phyloP scores from a whole-genome alignment of 495 filamentous ascomycete species.

The Pseudomonodictys pantanalensis region DNA sequence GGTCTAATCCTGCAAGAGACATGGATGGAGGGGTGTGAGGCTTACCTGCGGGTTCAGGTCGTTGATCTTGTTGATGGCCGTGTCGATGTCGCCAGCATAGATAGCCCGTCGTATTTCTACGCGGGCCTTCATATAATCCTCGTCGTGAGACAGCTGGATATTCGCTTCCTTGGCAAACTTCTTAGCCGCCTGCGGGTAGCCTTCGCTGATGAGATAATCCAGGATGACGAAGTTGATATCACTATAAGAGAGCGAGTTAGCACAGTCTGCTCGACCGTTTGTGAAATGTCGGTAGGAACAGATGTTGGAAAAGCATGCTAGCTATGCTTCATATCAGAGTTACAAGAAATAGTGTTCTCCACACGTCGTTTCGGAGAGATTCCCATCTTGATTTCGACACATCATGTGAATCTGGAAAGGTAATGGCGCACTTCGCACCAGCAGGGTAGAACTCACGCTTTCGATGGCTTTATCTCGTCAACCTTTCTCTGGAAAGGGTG shows the following conservation, averaged over 20 bases:
- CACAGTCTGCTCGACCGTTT: background rate
- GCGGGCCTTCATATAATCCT: conserved; percentile 69
- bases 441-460: conserved; percentile 64
- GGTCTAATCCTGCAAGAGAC: conserved; percentile 81
- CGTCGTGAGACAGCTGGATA: conserved; percentile 66
- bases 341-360: conserved; percentile 81
- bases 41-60: conserved; percentile 88
- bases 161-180: conserved; percentile 95
- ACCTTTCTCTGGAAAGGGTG: conserved; percentile 75
- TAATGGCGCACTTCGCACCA: conserved; percentile 7
- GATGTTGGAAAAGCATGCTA: background rate
- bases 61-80: conserved; percentile 82
- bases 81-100: conserved; percentile 76
- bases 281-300: background rate
- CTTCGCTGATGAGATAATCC: conserved; percentile 95
- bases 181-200: conserved; percentile 86
- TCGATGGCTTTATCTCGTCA: conserved; percentile 81
- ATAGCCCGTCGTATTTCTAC: conserved; percentile 79
- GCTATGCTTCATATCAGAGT: conserved; percentile 51
- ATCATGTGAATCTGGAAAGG: conserved; percentile 59
- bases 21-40: conserved; percentile 4
- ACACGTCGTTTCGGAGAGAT: conserved; percentile 97
- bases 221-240: conserved; percentile 95
- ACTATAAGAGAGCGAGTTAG: conserved; percentile 47
- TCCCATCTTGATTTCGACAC: conserved; percentile 93